Conservation (phyloP, 345 rosid species). For the Brassica rapa region DNA sequence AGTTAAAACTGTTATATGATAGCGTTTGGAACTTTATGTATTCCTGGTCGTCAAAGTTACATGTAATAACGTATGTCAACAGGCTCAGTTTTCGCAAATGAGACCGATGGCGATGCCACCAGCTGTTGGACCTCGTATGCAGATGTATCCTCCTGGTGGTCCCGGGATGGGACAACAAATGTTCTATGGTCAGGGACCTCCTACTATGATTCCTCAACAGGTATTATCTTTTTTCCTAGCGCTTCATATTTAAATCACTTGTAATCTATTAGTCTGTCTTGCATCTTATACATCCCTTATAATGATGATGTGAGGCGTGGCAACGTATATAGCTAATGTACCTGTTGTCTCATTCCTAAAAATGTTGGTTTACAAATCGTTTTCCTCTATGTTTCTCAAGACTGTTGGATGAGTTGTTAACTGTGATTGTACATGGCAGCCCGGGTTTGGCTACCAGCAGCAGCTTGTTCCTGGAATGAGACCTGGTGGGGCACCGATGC, state of each 20-base stretch:
- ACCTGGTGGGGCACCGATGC: not conserved
- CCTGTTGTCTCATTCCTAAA: not conserved
- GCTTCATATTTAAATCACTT: no score
- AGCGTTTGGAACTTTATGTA: no score
- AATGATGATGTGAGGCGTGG: not conserved
- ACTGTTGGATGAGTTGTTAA: not conserved
- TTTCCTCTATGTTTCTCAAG: not conserved
- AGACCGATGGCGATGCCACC: not conserved
- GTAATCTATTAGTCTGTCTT: not conserved
- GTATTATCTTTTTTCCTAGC: not conserved
- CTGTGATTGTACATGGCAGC: not conserved
- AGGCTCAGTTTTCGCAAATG: not conserved
- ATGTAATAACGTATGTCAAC: not conserved
- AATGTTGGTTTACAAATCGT: not conserved
- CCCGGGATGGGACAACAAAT: not conserved
- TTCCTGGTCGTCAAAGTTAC: not conserved
- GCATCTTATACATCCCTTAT: not conserved
- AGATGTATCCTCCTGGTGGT: not conserved
- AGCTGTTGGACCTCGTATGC: not conserved
- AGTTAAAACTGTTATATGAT: no score
- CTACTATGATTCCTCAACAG: not conserved
- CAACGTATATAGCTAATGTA: not conserved
- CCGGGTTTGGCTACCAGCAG: not conserved
- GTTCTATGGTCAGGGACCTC: slow-evolving; percentile 1
- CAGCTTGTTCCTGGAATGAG: not conserved